Evolutionary conservation across 2,329 filamentous ascomycete genomes (phyloP), one percentile per base, ranked within the genome.

Genomic region (Scortechinia acanthostroma): DNA sequence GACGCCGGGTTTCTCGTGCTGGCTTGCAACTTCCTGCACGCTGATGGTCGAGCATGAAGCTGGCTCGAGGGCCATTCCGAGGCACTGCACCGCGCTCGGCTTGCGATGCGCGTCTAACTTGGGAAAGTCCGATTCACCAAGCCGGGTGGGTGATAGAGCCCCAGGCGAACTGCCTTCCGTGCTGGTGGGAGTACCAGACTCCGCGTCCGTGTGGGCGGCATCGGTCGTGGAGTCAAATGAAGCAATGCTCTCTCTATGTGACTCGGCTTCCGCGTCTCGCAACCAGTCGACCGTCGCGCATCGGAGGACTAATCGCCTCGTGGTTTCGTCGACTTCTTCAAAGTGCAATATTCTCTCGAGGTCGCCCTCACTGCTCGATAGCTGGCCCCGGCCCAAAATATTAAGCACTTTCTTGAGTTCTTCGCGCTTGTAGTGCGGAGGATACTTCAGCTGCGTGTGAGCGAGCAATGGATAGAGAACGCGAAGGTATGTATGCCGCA

Each of bases 401-500:
- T 69, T 66, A 5, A 88, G 68, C 33, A 86, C 66, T 45, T 72
- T 74, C 17, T 73, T 62, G 21, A 88, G 70, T 50, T 87, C 83
- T 19, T 83, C 70, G 13, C 74, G 73, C 58, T 88, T 88, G 66
- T 88, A 88, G 55, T 86, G 73, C 1, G 78, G 81, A 22, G 83
- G 77, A 43, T 76, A 65, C 50, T 74, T 75, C 40, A 88, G 69
- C 55, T 88, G 84, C 17, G 83, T 86, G 54, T 88, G 80, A 44
- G 79, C 78, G 21, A 88, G 66, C 44, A 88, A 68, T 1, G 83
- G 83, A 55, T 85, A 79, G 10, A 88, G 67, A 20, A 88, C 84
- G 21, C 84, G 75, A 4, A 88, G 69, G 55, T 88, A 88, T 20
- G 84, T 88, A 58, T 88, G 84, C 22, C 83, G 74, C 28, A 88